Conservation (phyloP, 441 rosid species). For the Croton laevigatus region DNA sequence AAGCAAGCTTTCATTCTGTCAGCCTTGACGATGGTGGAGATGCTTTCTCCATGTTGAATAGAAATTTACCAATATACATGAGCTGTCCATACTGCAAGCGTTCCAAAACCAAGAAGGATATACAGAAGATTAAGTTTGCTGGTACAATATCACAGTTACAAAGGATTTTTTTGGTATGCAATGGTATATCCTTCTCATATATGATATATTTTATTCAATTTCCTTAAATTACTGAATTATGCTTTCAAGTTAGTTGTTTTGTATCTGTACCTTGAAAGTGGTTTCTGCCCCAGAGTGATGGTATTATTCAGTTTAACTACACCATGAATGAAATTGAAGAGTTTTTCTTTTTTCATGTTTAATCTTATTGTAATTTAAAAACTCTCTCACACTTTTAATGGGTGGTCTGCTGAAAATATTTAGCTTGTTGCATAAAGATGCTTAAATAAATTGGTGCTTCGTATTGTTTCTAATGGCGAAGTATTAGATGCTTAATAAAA, state of each 20-base stretch:
- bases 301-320: background rate
- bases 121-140: constrained; percentile 52
- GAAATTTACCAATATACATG: constrained; percentile 69
- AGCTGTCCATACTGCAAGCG: constrained; percentile 63
- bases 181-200: constrained; percentile 7
- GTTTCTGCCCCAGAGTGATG: background rate
- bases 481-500: background rate
- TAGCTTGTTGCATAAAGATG: background rate
- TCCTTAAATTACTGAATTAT: constrained; percentile 13
- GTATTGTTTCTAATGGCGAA: constrained; percentile 2
- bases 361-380: background rate
- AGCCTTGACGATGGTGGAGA: constrained; percentile 51
- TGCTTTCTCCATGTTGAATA: constrained; percentile 56
- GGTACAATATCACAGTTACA: constrained; percentile 73
- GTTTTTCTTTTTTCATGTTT: constrained; percentile 8
- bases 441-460: background rate
- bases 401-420: background rate
- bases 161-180: constrained; percentile 71
- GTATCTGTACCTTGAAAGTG: background rate
- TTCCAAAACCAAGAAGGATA: constrained; percentile 44
- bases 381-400: constrained; percentile 3
- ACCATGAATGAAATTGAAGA: background rate
- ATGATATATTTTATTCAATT: constrained; percentile 14
- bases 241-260: constrained; percentile 1
- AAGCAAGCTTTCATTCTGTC: constrained; percentile 37